Percentiles rank a stretch among this genome's conserved stretches.
Conservation (phyloP, 495 filamentous ascomycete genomes). For the Terfezia boudieri region DNA sequence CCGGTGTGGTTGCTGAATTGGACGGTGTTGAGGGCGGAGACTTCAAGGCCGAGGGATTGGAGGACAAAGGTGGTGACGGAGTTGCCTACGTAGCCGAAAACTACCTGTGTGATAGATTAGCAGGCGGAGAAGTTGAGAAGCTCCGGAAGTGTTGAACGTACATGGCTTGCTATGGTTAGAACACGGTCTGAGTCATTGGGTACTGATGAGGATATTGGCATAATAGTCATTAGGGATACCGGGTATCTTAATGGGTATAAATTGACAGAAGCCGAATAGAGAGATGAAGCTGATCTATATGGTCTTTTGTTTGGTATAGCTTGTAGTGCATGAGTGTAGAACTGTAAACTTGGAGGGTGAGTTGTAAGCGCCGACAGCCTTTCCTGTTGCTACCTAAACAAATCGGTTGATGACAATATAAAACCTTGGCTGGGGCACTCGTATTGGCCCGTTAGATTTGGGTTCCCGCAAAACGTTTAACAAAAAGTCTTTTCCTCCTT, state of each 20-base stretch:
- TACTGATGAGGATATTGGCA: background rate
- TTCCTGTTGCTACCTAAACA: too few species aligned
- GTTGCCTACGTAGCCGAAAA: slow-evolving; percentile 65
- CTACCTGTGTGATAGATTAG: background rate
- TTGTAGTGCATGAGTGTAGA: too few species aligned
- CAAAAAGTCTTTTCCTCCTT: too few species aligned
- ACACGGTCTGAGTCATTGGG: background rate
- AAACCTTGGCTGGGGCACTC: too few species aligned
- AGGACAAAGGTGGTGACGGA: slow-evolving; percentile 84
- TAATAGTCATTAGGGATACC: background rate
- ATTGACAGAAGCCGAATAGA: background rate
- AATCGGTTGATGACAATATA: too few species aligned
- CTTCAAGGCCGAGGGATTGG: slow-evolving; percentile 82
- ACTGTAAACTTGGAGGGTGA: too few species aligned
- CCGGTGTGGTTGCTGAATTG: slow-evolving; percentile 93
- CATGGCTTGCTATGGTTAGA: background rate
- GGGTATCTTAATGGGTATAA: background rate
- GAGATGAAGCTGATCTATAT: background rate
- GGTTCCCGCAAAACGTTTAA: too few species aligned
- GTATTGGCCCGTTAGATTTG: too few species aligned
- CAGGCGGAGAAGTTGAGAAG: background rate
- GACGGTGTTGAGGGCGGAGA: slow-evolving; percentile 80
- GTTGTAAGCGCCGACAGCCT: too few species aligned
- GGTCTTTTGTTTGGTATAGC: background rate
- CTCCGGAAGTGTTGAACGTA: background rate